Evolutionary conservation across 2,329 filamentous ascomycete genomes (phyloP).

Genomic region (Blastomyces silverae): DNA sequence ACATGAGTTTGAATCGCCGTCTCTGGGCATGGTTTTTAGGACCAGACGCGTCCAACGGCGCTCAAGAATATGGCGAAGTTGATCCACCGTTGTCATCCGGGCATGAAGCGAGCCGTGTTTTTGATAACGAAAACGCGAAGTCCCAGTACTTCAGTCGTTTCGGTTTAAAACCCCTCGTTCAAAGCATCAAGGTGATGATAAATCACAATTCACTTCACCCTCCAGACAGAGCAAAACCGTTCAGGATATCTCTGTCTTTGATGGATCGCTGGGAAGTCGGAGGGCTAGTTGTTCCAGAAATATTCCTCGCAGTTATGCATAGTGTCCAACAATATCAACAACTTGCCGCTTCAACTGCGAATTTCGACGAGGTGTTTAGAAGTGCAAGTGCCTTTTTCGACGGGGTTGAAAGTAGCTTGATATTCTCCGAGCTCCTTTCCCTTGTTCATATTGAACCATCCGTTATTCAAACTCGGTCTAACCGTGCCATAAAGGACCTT

Average conservation of each 20-base stretch:
- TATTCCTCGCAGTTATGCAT: constrained; percentile 79
- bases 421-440: constrained; percentile 74
- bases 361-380: constrained; percentile 79
- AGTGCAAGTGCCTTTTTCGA: constrained; percentile 97
- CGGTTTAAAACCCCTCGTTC: constrained; percentile 66
- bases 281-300: constrained; percentile 74
- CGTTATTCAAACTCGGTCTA: constrained; percentile 45
- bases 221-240: constrained; percentile 70
- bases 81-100: constrained; percentile 29
- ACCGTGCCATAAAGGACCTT: constrained; percentile 55
- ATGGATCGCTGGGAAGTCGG: constrained; percentile 99
- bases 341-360: constrained; percentile 55
- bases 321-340: constrained; percentile 70
- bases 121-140: constrained; percentile 48
- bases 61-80: constrained; percentile 32
- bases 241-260: constrained; percentile 83
- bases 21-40: constrained; percentile 97
- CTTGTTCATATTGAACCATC: constrained; percentile 52
- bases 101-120: constrained; percentile 26
- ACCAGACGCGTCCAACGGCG: constrained; percentile 51
- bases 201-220: constrained; percentile 49
- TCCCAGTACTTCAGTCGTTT: constrained; percentile 78
- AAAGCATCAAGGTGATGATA: constrained; percentile 71
- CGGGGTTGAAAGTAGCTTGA: constrained; percentile 86
- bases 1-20: constrained; percentile 93